Percentiles rank a stretch among this genome's conserved stretches.
Evolutionary conservation across 495 filamentous ascomycete species (phyloP).

Genomic region (Geopyxis carbonaria): DNA sequence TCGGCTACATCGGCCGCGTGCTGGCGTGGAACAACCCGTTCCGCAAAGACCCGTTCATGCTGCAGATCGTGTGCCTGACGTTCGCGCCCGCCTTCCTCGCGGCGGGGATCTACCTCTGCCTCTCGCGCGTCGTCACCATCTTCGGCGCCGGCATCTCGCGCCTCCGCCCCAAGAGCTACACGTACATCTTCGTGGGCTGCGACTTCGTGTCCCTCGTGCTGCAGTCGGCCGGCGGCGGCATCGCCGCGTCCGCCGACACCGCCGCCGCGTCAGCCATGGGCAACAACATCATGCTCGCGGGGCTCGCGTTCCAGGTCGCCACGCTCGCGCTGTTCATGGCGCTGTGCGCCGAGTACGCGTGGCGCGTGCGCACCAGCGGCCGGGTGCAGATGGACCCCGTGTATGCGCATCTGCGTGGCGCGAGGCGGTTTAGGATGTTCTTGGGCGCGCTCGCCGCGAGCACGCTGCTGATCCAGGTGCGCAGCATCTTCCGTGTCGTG

Average conservation of each 20-base stretch:
- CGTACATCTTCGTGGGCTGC: conserved; percentile 40
- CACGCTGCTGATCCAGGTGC: conserved; percentile 42
- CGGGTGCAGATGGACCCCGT: conserved; percentile 11
- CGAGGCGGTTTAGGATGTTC: conserved; percentile 27
- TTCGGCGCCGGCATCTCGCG: conserved; percentile 46
- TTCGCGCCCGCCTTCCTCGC: conserved; percentile 48
- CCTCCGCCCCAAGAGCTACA: conserved; percentile 38
- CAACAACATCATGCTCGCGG: conserved; percentile 50
- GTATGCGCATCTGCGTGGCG: conserved; percentile 19
- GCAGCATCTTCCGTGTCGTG: conserved; percentile 45
- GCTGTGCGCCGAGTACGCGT: conserved; percentile 35
- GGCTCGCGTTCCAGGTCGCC: conserved; percentile 40
- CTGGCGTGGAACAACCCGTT: conserved; percentile 27
- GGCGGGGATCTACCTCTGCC: conserved; percentile 48
- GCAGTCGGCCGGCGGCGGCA: conserved; percentile 31
- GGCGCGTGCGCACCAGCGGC: conserved; percentile 20
- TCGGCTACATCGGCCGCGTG: conserved; percentile 31
- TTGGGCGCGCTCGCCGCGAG: conserved; percentile 32
- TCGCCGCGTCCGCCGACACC: conserved; percentile 27
- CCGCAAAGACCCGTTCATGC: conserved; percentile 26
- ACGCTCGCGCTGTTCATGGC: conserved; percentile 36
- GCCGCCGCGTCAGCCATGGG: conserved; percentile 27
- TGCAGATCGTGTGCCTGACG: conserved; percentile 45
- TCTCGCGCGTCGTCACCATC: conserved; percentile 36
- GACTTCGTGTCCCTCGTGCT: conserved; percentile 47